These are phyloP conservation scores for Serpula lacrymans DNA, from an alignment of 768 basidiomycete genomes.

Conservation along the genomic window DNA sequence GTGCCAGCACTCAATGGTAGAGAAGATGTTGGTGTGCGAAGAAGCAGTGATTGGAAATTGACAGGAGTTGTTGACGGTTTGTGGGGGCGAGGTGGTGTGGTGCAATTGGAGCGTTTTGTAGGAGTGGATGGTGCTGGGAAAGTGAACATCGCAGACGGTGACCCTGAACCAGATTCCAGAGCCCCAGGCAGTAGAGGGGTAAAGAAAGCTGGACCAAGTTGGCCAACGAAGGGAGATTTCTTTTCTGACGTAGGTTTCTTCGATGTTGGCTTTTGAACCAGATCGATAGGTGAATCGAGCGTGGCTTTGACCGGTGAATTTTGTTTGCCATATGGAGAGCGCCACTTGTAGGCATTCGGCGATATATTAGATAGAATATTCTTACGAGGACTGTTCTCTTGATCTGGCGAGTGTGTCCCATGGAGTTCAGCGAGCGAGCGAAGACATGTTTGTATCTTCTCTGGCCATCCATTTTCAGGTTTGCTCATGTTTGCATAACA, in stretches of 20 bases:
- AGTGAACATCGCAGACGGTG: slow-evolving; percentile 5
- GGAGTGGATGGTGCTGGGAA: slow-evolving; percentile 27
- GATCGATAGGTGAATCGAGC: no score
- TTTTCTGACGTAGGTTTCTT: slow-evolving; percentile 16
- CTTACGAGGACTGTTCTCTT: no score
- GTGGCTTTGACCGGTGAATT: no score
- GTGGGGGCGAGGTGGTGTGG: slow-evolving; percentile 36
- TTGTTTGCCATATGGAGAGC: no score
- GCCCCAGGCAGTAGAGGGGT: slow-evolving; percentile 4
- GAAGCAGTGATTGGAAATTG: slow-evolving; percentile 27
- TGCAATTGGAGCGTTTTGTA: slow-evolving; percentile 16
- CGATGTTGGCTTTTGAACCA: no score
- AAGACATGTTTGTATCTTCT: slow-evolving; percentile 37
- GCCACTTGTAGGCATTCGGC: no score
- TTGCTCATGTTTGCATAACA: slow-evolving; percentile 38
- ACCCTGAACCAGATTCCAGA: slow-evolving; percentile 8
- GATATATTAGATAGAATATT: no score
- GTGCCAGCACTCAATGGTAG: slow-evolving; percentile 22
- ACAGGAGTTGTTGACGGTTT: slow-evolving; percentile 29
- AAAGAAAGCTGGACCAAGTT: slow-evolving; percentile 27
- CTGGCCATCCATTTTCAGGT: slow-evolving; percentile 55
- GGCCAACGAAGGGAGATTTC: slow-evolving; percentile 20
- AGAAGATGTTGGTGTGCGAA: slow-evolving; percentile 21
- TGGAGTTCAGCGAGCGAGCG: slow-evolving; percentile 9
- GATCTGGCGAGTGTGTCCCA: background rate